Evolutionary conservation across 176 grass and related monocot species (phyloP), one percentile per base, ranked within the genome.

Genomic region (Miscanthus lutarioriparius): DNA sequence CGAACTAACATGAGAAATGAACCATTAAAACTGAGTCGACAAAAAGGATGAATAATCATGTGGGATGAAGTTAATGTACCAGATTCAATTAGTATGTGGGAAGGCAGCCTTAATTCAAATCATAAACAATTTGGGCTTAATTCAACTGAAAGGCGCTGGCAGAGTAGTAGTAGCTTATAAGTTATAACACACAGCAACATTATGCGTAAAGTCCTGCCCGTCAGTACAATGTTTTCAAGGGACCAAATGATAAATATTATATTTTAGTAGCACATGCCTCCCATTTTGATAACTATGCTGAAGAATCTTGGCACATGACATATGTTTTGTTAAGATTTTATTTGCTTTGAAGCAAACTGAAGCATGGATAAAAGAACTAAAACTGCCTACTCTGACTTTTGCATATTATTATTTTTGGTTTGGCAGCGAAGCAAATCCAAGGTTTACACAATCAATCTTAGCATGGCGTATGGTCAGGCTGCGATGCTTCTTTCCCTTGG

Each of bases 401-500:
- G 1, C 32, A 38, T 80, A 11, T 1, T 74, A 41, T 63, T 56
- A 71, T 83, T 3, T 3, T 87, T 88, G 22, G 28, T 81, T 17
- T 35, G 47, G 30, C 67, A 98, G 96, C 63, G 89, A 68, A 88
- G 87, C 76, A 95, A 90, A 94, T 87, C 96, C 26, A 90, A 95
- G 56, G 93, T 98, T 11, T 93, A 98, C 76, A 98, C 96, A 8
- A 85, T 98, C 72, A 98, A 98, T 78, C 77, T 90, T 25, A 94
- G 91, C 81, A 87, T 92, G 91, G 93, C 96, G 22, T 93, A 98
- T 89, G 96, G 96, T 39, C 89, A 93, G 49, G 96, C 93, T 38
- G 93, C 89, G 9, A 92, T 98, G 93, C 91, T 98, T 68, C 91
- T 98, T 71, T 91, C 96, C 77, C 81, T 91, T 33, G 96, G 96